Evolutionary conservation across 345 rosid genomes (phyloP).

Genomic region (Rhodamnia argentea): DNA sequence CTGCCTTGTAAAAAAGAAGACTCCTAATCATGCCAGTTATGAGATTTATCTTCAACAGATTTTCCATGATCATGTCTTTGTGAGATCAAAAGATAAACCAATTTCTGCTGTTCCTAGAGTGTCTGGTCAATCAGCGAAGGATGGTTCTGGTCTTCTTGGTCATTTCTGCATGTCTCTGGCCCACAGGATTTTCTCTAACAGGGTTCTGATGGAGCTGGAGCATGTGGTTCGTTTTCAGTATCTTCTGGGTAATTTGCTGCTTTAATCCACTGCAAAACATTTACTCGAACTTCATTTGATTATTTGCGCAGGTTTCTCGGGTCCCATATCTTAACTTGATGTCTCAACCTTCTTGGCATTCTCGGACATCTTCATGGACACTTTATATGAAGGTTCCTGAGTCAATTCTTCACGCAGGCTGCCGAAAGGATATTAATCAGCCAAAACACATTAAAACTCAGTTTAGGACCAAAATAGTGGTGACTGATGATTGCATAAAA

Average conservation of each 20-base stretch:
- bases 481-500: slow-evolving; percentile 58
- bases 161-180: slow-evolving; percentile 84
- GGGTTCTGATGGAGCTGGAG: slow-evolving; percentile 64
- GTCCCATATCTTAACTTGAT: slow-evolving; percentile 77
- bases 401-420: slow-evolving; percentile 46
- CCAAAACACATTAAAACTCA: slow-evolving; percentile 49
- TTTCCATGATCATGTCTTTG: slow-evolving; percentile 56
- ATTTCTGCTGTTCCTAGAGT: slow-evolving; percentile 22
- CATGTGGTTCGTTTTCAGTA: slow-evolving; percentile 45
- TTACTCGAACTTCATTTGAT: neutral
- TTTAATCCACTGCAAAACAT: neutral
- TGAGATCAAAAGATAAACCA: slow-evolving; percentile 37
- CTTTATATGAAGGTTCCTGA: slow-evolving; percentile 70
- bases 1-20: slow-evolving; percentile 22
- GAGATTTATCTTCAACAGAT: slow-evolving; percentile 82
- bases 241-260: neutral
- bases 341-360: slow-evolving; percentile 94
- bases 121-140: slow-evolving; percentile 40
- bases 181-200: slow-evolving; percentile 75
- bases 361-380: slow-evolving; percentile 89
- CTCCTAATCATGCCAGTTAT: slow-evolving; percentile 48
- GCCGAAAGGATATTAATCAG: slow-evolving; percentile 27
- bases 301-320: slow-evolving; percentile 48
- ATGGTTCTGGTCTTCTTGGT: slow-evolving; percentile 57
- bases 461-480: slow-evolving; percentile 74